These are phyloP conservation scores for Epichloe bromicola DNA, from an alignment of 2,329 filamentous ascomycete species.

Conservation along the genomic window DNA sequence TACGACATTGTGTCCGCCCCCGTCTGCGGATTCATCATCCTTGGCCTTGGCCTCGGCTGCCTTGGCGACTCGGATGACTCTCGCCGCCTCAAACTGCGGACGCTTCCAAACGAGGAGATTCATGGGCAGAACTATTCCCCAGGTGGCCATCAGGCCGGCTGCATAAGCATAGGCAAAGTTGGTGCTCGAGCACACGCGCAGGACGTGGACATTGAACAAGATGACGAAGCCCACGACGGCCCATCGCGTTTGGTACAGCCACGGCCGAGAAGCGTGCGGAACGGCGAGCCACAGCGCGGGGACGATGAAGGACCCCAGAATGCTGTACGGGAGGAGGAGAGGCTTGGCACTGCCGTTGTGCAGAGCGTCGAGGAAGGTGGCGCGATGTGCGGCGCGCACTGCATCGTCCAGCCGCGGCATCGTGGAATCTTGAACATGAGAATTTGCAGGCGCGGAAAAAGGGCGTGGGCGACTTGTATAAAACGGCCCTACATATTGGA, in stretches of 20 bases:
- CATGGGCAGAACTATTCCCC: constrained; percentile 36
- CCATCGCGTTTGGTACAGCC: constrained; percentile 37
- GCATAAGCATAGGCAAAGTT: constrained; percentile 39
- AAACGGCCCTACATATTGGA: too few species aligned
- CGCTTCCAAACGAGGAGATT: constrained; percentile 39
- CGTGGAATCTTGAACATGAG: background rate
- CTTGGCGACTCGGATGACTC: constrained; percentile 25
- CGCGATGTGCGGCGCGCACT: constrained; percentile 21
- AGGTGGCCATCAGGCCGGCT: constrained; percentile 35
- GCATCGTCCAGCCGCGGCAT: constrained; percentile 13
- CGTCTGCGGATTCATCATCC: background rate
- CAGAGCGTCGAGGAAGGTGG: constrained; percentile 22
- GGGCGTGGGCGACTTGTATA: too few species aligned
- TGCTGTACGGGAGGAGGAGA: constrained; percentile 38
- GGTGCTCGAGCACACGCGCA: constrained; percentile 31
- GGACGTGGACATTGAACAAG: constrained; percentile 30
- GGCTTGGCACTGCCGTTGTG: constrained; percentile 29
- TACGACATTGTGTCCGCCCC: background rate
- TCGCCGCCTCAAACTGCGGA: constrained; percentile 43
- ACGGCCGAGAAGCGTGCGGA: constrained; percentile 36
- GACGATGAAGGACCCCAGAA: constrained; percentile 34
- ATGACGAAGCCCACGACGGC: constrained; percentile 31
- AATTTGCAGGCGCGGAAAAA: too few species aligned
- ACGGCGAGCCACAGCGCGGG: constrained; percentile 42
- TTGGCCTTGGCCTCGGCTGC: background rate